phyloP scores from a whole-genome alignment of 2,329 filamentous ascomycete species.

The Trichophyton mentagrophytes region DNA sequence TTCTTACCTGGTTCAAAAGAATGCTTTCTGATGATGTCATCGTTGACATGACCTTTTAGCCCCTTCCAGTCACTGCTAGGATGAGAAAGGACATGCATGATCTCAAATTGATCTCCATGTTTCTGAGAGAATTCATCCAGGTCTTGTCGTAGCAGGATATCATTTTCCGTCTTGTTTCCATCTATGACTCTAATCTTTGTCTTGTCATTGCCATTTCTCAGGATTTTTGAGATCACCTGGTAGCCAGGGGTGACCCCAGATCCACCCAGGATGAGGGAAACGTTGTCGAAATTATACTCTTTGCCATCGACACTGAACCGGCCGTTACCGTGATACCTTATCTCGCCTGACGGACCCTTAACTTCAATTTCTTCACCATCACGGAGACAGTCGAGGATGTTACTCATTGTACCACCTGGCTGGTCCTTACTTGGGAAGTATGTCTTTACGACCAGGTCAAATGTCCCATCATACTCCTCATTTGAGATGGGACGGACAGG shows the following conservation, averaged over 20 bases:
- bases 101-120: conserved; percentile 28
- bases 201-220: conserved; percentile 22
- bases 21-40: conserved; percentile 28
- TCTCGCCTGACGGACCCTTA: conserved; percentile 40
- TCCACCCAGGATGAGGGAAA: conserved; percentile 40
- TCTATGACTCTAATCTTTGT: conserved; percentile 35
- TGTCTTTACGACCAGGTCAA: conserved; percentile 40
- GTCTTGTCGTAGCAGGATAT: conserved; percentile 36
- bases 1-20: conserved; percentile 33
- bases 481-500: conserved; percentile 33
- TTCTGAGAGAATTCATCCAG: conserved; percentile 31
- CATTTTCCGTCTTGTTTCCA: conserved; percentile 37
- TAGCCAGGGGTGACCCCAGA: conserved; percentile 43
- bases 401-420: conserved; percentile 43
- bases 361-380: conserved; percentile 40
- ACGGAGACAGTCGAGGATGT: conserved; percentile 40
- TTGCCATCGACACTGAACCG: conserved; percentile 35
- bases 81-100: conserved; percentile 38
- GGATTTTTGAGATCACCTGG: conserved; percentile 35
- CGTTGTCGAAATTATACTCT: conserved; percentile 30
- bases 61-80: conserved; percentile 36
- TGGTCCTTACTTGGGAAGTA: conserved; percentile 38
- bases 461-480: conserved; percentile 31
- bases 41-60: conserved; percentile 34
- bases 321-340: conserved; percentile 37